Conservation (phyloP, 345 rosid species). For the Streptanthus diversifolius region DNA sequence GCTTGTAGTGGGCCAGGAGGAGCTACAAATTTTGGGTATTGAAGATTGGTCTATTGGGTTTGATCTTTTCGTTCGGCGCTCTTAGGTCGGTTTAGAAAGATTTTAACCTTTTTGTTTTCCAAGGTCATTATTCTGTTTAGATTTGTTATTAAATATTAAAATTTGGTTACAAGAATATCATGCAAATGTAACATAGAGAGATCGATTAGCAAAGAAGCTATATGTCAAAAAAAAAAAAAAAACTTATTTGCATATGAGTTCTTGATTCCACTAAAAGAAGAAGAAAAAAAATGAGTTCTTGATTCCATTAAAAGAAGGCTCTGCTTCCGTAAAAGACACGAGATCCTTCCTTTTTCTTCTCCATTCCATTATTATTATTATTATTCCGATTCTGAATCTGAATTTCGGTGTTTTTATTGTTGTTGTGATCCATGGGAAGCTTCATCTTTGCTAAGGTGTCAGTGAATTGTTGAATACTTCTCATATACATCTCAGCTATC, state of each 20-base stretch:
- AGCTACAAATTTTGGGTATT: not conserved
- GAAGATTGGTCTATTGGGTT: not conserved
- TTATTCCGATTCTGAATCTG: slow-evolving; percentile 40
- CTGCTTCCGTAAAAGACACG: slow-evolving; percentile 93
- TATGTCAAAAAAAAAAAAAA: not conserved
- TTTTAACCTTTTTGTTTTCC: too few relatives aligned
- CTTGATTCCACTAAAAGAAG: slow-evolving; percentile 50
- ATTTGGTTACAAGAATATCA: not conserved
- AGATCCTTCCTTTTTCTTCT: slow-evolving; percentile 81
- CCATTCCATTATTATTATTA: slow-evolving; percentile 28
- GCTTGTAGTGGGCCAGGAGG: not conserved
- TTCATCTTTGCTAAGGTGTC: slow-evolving; percentile 92
- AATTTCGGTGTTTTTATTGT: slow-evolving; percentile 13
- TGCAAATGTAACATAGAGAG: not conserved
- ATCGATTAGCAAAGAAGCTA: not conserved
- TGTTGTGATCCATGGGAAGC: slow-evolving; percentile 81
- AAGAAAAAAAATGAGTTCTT: slow-evolving; percentile 28
- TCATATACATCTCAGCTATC: slow-evolving; percentile 97
- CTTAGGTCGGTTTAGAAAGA: too few relatives aligned
- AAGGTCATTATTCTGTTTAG: too few relatives aligned
- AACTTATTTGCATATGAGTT: slow-evolving; percentile 13
- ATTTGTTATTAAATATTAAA: too few relatives aligned
- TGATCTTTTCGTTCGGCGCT: too few relatives aligned
- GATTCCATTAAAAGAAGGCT: slow-evolving; percentile 65
- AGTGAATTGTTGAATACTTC: slow-evolving; percentile 87